A percentile compares a stretch with the other conserved stretches of the same genome.
Evolutionary conservation across 768 basidiomycete species (phyloP).

Genomic region (Porphyrellus cyaneotinctus): DNA sequence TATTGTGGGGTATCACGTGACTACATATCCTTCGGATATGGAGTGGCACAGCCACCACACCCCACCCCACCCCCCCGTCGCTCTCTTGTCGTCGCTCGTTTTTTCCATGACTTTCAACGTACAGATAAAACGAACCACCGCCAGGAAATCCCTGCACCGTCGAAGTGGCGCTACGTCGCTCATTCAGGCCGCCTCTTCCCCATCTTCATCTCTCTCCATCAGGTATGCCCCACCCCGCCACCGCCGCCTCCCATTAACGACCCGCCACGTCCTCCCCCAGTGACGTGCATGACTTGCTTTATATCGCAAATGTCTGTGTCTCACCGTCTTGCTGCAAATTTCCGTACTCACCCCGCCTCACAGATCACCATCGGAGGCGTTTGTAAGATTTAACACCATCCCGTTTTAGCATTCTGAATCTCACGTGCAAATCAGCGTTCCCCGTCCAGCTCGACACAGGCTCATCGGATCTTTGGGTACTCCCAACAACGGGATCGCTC

Average conservation of each 20-base stretch:
- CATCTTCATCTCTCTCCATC: conserved; percentile 20
- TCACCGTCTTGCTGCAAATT: not conserved
- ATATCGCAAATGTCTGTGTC: conserved; percentile 65
- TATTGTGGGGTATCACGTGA: conserved; percentile 6
- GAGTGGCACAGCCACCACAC: conserved; percentile 15
- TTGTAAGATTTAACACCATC: conserved; percentile 36
- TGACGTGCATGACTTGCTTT: conserved; percentile 72
- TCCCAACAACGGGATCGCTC: conserved; percentile 43
- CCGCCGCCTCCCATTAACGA: not conserved
- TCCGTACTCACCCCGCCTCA: conserved; percentile 5
- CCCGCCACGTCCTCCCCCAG: conserved; percentile 36
- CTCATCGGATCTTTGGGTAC: conserved; percentile 70
- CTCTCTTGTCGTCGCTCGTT: not conserved
- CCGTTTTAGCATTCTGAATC: not conserved
- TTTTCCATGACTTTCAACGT: conserved; percentile 39
- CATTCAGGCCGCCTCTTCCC: conserved; percentile 23
- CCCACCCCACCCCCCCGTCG: not conserved
- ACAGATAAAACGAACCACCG: conserved; percentile 45
- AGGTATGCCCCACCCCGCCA: conserved; percentile 9
- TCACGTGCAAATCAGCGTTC: conserved; percentile 44
- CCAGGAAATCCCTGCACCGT: conserved; percentile 32
- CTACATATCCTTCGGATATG: not conserved
- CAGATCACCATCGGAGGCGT: conserved; percentile 65
- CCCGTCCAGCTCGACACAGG: conserved; percentile 81
- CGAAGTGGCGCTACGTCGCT: conserved; percentile 33